A percentile compares a stretch with the other conserved stretches of the same genome.
These are phyloP conservation scores for Lactifluus rugatus DNA, from an alignment of 768 basidiomycete genomes.

Conservation along the genomic window DNA sequence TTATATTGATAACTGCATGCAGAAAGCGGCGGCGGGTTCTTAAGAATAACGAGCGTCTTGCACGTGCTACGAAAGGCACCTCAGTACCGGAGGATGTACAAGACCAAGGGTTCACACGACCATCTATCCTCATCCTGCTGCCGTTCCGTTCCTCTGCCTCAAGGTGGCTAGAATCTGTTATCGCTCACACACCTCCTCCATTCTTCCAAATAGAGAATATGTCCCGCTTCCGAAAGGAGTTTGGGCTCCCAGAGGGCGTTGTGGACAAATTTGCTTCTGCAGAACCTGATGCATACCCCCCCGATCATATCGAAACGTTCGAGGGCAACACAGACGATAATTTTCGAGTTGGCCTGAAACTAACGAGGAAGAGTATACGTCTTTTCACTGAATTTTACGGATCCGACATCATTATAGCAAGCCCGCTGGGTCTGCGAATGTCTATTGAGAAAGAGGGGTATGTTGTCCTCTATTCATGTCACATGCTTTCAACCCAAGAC, in stretches of 20 bases:
- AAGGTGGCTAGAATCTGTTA: conserved; percentile 73
- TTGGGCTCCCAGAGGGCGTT: conserved; percentile 67
- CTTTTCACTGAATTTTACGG: conserved; percentile 86
- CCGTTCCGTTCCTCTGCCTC: conserved; percentile 88
- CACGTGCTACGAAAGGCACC: conserved; percentile 51
- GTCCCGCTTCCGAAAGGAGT: conserved; percentile 72
- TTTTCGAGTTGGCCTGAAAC: conserved; percentile 85
- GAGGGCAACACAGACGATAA: conserved; percentile 96
- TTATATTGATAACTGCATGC: neutral
- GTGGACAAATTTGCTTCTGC: conserved; percentile 72
- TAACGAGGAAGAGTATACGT: conserved; percentile 87
- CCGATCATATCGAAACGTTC: conserved; percentile 89
- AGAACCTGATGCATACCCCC: conserved; percentile 67
- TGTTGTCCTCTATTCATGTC: conserved; percentile 23
- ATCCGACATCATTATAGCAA: conserved; percentile 86
- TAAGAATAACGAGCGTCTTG: conserved; percentile 91
- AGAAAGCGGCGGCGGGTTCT: conserved; percentile 87
- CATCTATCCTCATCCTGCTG: conserved; percentile 83
- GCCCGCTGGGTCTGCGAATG: conserved; percentile 84
- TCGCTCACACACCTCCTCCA: conserved; percentile 60
- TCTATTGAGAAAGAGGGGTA: conserved; percentile 93
- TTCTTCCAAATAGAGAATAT: conserved; percentile 83
- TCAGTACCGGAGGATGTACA: conserved; percentile 66
- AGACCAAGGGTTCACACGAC: conserved; percentile 97
- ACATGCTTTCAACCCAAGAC: neutral